phyloP scores from a whole-genome alignment of 306 rosid genomes.

The Abrus pulchellus region DNA sequence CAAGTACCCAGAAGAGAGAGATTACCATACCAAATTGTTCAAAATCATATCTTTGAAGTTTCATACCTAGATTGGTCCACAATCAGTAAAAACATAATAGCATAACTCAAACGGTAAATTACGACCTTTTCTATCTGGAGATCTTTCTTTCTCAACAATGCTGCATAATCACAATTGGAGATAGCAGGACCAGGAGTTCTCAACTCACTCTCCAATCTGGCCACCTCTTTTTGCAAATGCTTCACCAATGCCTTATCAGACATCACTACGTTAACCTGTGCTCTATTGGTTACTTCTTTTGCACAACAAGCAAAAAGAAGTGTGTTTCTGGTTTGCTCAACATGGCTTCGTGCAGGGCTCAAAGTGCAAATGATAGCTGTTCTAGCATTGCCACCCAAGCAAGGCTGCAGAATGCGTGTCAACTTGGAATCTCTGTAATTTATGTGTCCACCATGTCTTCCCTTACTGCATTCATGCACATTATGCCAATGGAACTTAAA shows the following conservation, averaged over 20 bases:
- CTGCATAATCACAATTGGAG: slow-evolving; percentile 70
- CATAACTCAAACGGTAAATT: slow-evolving; percentile 34
- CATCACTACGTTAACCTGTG: slow-evolving; percentile 98
- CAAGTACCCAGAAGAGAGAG: neutral
- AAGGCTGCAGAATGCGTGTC: slow-evolving; percentile 97
- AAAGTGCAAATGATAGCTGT: slow-evolving; percentile 97
- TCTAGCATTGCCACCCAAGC: slow-evolving; percentile 98
- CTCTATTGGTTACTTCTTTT: slow-evolving; percentile 96
- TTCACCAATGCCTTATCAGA: slow-evolving; percentile 97
- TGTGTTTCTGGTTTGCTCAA: slow-evolving; percentile 97
- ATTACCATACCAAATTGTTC: slow-evolving; percentile 19
- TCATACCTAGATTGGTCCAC: slow-evolving; percentile 2
- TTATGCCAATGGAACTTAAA: slow-evolving; percentile 22
- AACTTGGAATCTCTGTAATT: slow-evolving; percentile 98
- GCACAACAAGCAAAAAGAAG: slow-evolving; percentile 99
- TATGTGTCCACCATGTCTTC: slow-evolving; percentile 90
- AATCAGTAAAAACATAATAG: slow-evolving; percentile 39
- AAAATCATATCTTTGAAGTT: slow-evolving; percentile 23
- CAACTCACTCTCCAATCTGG: slow-evolving; percentile 95
- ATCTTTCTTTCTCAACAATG: slow-evolving; percentile 91
- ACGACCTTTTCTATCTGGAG: slow-evolving; percentile 92
- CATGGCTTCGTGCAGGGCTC: slow-evolving; percentile 97
- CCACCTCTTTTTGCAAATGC: slow-evolving; percentile 95
- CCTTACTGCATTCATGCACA: slow-evolving; percentile 77
- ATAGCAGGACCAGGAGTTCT: slow-evolving; percentile 74